phyloP scores from a whole-genome alignment of 225 moss, liverwort and hornwort genomes.

The Physcomitrium patens region DNA sequence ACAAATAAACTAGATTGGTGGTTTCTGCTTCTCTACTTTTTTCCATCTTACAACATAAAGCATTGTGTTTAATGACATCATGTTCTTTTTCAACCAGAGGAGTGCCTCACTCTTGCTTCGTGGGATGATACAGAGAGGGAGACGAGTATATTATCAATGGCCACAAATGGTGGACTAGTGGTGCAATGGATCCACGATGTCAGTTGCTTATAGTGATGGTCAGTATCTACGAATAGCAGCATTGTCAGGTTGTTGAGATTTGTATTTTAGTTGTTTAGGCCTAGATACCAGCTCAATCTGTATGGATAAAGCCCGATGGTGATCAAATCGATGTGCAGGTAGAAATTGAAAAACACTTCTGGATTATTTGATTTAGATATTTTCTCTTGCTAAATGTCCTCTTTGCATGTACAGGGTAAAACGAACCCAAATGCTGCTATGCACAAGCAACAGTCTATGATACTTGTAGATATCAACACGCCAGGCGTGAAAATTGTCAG shows the following conservation, averaged over 20 bases:
- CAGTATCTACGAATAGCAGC: constrained; percentile 20
- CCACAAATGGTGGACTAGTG: constrained; percentile 99
- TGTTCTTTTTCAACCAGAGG: constrained; percentile 9
- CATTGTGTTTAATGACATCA: constrained; percentile 16
- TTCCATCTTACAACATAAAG: constrained; percentile 1
- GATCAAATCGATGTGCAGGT: neutral
- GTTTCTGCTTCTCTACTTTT: neutral
- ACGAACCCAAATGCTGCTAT: constrained; percentile 66
- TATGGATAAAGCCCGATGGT: neutral
- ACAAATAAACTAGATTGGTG: neutral
- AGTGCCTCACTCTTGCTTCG: constrained; percentile 13
- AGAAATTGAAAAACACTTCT: neutral
- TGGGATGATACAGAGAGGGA: constrained; percentile 59
- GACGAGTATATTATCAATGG: constrained; percentile 92
- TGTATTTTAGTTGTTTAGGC: neutral
- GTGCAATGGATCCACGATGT: constrained; percentile 99
- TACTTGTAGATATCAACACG: constrained; percentile 79
- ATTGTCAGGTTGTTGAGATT: constrained; percentile 10
- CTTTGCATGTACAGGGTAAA: constrained; percentile 71
- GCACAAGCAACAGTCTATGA: constrained; percentile 96
- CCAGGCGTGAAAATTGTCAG: constrained; percentile 83
- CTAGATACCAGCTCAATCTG: neutral
- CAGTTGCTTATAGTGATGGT: constrained; percentile 99
- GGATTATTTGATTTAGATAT: constrained; percentile 2
- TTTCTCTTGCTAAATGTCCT: neutral